These are phyloP conservation scores for Phellopilus nigrolimitatus DNA, from an alignment of 1,284 basidiomycete genomes.

Conservation along the genomic window DNA sequence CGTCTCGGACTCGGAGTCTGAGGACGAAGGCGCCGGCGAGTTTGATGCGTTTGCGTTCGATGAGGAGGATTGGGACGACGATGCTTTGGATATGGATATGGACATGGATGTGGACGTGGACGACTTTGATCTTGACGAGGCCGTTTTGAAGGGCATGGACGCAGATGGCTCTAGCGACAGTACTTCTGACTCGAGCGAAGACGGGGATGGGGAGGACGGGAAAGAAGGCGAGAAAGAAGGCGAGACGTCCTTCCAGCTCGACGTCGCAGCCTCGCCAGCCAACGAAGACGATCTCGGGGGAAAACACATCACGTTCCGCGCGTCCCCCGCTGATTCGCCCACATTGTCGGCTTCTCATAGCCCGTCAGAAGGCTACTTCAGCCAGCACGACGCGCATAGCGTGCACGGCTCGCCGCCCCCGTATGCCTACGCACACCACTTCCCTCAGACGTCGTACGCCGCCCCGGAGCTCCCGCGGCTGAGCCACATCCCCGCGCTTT, in stretches of 20 bases:
- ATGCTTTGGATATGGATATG: background rate
- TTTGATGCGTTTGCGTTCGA: slow-evolving; percentile 17
- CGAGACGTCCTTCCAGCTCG: slow-evolving; percentile 1
- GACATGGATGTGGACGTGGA: background rate
- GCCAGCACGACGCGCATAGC: too few species aligned
- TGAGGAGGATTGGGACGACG: slow-evolving; percentile 11
- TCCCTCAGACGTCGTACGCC: background rate
- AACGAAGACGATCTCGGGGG: slow-evolving; percentile 2
- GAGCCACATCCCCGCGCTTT: slow-evolving; percentile 4
- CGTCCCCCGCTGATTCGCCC: background rate
- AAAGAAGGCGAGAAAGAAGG: slow-evolving; percentile 1
- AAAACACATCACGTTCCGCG: slow-evolving; percentile 8
- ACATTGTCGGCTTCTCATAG: too few species aligned
- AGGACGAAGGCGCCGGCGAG: slow-evolving; percentile 13
- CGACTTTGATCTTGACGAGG: background rate
- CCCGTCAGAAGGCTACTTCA: too few species aligned
- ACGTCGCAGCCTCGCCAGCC: background rate
- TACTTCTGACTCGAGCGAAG: background rate
- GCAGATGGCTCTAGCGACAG: background rate
- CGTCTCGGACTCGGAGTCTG: slow-evolving; percentile 4
- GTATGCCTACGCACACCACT: background rate
- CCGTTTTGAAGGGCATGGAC: background rate
- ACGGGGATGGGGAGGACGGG: background rate
- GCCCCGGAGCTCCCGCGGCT: slow-evolving; percentile 1
- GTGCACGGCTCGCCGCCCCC: background rate